Conservation (phyloP, 768 basidiomycete species). For the Strobilomyces confusus region DNA sequence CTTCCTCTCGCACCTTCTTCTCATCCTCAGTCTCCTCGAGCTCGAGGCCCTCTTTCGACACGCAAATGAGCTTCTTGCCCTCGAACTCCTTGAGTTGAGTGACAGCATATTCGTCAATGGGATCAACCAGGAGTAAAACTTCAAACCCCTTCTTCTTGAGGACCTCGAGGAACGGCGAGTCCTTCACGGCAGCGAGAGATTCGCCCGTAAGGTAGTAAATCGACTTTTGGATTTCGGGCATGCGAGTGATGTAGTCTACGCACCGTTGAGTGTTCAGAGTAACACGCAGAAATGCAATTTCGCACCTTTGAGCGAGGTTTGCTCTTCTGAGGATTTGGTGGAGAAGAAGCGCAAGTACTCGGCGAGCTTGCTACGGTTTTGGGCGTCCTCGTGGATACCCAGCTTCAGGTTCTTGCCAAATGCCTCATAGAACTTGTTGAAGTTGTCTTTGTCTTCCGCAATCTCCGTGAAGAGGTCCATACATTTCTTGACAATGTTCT, state of each 20-base stretch:
- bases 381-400: constrained; percentile 98
- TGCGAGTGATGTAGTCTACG: constrained; percentile 96
- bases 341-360: constrained; percentile 99
- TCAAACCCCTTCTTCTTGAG: constrained; percentile 99
- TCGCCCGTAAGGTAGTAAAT: constrained; percentile 99
- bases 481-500: constrained; percentile 99
- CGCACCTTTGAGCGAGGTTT: constrained; percentile 88
- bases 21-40: constrained; percentile 99
- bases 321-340: constrained; percentile 89
- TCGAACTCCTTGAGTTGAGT: constrained; percentile 99
- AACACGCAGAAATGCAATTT: background rate
- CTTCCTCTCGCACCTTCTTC: constrained; percentile 87
- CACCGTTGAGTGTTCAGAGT: background rate
- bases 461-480: constrained; percentile 94
- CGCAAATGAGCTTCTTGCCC: constrained; percentile 94
- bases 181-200: constrained; percentile 82
- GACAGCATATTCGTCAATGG: constrained; percentile 98
- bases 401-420: constrained; percentile 99
- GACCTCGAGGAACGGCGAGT: constrained; percentile 98
- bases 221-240: constrained; percentile 98
- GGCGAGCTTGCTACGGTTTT: constrained; percentile 98
- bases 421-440: constrained; percentile 93
- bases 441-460: constrained; percentile 99
- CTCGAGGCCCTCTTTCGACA: constrained; percentile 99
- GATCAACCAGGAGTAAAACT: constrained; percentile 95